phyloP scores from a whole-genome alignment of 179 eudicot genomes.

The Gypsophila paniculata region DNA sequence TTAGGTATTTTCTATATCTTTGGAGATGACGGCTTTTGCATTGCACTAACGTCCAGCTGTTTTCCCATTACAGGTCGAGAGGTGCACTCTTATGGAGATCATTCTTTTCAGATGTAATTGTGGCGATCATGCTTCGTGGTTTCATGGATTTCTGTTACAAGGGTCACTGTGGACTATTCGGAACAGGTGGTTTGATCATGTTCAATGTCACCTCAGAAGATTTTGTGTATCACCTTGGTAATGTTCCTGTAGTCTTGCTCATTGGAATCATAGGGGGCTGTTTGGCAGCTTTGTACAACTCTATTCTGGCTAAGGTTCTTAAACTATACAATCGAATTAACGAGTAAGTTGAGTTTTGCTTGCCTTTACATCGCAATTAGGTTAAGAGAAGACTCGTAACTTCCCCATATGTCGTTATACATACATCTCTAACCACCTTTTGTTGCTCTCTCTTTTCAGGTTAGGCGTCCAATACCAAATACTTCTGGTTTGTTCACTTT shows the following conservation, averaged over 20 bases:
- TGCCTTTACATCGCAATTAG: not conserved
- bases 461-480: slow-evolving; percentile 55
- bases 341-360: slow-evolving; percentile 43
- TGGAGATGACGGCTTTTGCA: not conserved
- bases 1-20: not conserved
- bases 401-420: not conserved
- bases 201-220: slow-evolving; percentile 68
- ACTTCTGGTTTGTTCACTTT: slow-evolving; percentile 60
- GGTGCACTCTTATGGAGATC: slow-evolving; percentile 93
- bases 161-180: slow-evolving; percentile 91
- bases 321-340: slow-evolving; percentile 56
- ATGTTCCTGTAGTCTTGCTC: slow-evolving; percentile 72
- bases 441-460: slow-evolving; percentile 39
- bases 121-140: slow-evolving; percentile 80
- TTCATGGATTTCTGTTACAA: slow-evolving; percentile 70
- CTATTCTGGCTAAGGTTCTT: slow-evolving; percentile 54
- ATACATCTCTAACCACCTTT: slow-evolving; percentile 5
- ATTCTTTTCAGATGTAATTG: slow-evolving; percentile 75
- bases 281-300: slow-evolving; percentile 68
- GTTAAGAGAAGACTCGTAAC: not conserved
- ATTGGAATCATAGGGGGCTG: slow-evolving; percentile 77
- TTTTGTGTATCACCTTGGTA: slow-evolving; percentile 52
- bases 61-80: slow-evolving; percentile 72
- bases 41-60: not conserved
- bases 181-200: slow-evolving; percentile 94